Conservation (phyloP, 768 basidiomycete genomes). For the Mycena vulgaris region DNA sequence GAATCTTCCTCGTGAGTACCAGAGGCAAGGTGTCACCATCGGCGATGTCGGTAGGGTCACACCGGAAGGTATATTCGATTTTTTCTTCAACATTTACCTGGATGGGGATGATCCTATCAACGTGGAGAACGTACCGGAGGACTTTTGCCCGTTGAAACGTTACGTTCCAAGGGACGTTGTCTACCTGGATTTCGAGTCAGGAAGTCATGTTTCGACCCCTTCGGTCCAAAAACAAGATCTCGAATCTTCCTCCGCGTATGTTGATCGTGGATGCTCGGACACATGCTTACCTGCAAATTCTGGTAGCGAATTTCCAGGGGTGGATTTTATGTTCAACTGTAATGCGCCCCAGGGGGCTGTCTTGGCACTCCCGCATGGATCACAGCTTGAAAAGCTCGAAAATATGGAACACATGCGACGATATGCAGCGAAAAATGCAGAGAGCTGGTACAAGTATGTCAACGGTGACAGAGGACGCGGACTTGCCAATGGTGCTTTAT, state of each 20-base stretch:
- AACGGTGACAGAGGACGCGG: constrained; percentile 29
- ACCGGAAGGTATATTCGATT: constrained; percentile 48
- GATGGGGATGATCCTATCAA: constrained; percentile 44
- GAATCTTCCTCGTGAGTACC: constrained; percentile 39
- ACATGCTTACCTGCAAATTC: not conserved
- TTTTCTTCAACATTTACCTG: constrained; percentile 53
- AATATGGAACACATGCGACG: constrained; percentile 23
- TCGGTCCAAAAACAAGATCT: not conserved
- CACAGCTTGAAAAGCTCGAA: constrained; percentile 5
- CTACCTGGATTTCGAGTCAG: not conserved
- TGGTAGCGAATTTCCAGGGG: constrained; percentile 10
- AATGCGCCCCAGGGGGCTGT: constrained; percentile 31
- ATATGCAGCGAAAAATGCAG: constrained; percentile 34
- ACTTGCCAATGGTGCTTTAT: constrained; percentile 33
- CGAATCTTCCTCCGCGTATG: not conserved
- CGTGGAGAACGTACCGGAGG: constrained; percentile 44
- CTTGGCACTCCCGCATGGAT: constrained; percentile 36
- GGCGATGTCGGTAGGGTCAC: constrained; percentile 53
- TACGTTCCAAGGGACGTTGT: constrained; percentile 1
- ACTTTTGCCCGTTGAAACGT: constrained; percentile 30
- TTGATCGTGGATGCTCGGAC: not conserved
- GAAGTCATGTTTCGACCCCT: not conserved
- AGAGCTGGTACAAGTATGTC: constrained; percentile 38
- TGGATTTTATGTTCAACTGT: constrained; percentile 20
- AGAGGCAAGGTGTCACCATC: constrained; percentile 44